Evolutionary conservation across 768 basidiomycete genomes (phyloP).

Genomic region (Lactarius sanguifluus): DNA sequence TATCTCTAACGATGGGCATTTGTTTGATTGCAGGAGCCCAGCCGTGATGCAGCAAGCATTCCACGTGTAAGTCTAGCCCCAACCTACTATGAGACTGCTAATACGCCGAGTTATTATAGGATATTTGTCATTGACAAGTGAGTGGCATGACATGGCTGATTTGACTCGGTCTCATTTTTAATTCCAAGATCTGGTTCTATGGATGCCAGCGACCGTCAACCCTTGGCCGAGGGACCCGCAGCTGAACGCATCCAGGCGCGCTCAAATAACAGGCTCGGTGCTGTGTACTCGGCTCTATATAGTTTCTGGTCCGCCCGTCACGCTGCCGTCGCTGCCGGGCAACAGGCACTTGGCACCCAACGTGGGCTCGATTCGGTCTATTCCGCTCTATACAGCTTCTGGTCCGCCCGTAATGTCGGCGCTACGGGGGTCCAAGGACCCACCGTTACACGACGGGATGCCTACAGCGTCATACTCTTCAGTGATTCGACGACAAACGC

Average conservation of each 20-base stretch:
- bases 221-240: slow-evolving; percentile 45
- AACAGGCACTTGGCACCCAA: slow-evolving; percentile 20
- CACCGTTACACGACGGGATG: slow-evolving; percentile 41
- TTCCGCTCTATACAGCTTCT: slow-evolving; percentile 53
- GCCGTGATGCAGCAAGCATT: slow-evolving; percentile 51
- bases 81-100: not conserved
- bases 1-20: slow-evolving; percentile 56
- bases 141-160: not conserved
- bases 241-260: slow-evolving; percentile 38
- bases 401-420: slow-evolving; percentile 48
- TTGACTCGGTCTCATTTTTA: not conserved
- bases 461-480: slow-evolving; percentile 60
- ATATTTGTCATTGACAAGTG: slow-evolving; percentile 56
- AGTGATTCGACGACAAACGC: slow-evolving; percentile 31
- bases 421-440: slow-evolving; percentile 31
- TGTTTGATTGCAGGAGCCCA: slow-evolving; percentile 55
- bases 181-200: slow-evolving; percentile 52
- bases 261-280: slow-evolving; percentile 53
- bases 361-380: slow-evolving; percentile 46
- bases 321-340: slow-evolving; percentile 35
- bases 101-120: slow-evolving; percentile 32
- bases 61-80: slow-evolving; percentile 50
- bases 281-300: slow-evolving; percentile 55
- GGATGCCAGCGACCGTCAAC: slow-evolving; percentile 41
- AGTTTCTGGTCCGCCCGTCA: slow-evolving; percentile 57